These are phyloP conservation scores for Jaminaea rosea DNA, from an alignment of 1,284 basidiomycete species.

Conservation along the genomic window DNA sequence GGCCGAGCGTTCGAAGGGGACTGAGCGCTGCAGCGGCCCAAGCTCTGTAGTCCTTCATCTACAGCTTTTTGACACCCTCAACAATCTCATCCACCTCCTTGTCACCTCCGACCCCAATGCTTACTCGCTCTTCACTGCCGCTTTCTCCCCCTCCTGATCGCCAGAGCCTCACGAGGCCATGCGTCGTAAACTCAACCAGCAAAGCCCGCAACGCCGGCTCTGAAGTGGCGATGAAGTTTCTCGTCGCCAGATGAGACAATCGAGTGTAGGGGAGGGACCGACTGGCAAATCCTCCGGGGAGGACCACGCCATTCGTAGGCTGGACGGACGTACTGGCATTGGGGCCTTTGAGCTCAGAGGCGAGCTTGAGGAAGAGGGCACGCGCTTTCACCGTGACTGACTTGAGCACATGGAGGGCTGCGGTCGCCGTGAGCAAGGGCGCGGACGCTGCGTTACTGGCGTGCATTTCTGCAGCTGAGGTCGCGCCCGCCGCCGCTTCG, in stretches of 20 bases:
- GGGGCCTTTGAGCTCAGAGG: slow-evolving; percentile 8
- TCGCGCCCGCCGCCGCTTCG: background rate
- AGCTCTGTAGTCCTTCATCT: no score
- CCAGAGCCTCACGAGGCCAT: slow-evolving; percentile 15
- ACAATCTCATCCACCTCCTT: background rate
- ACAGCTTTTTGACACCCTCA: background rate
- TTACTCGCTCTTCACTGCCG: background rate
- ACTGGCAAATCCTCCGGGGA: background rate
- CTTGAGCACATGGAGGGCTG: slow-evolving; percentile 29
- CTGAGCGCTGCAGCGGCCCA: no score
- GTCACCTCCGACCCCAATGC: background rate
- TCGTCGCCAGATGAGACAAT: slow-evolving; percentile 17
- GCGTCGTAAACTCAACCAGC: slow-evolving; percentile 32
- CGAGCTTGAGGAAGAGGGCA: slow-evolving; percentile 25
- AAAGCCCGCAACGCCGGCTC: slow-evolving; percentile 21
- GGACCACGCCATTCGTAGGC: background rate
- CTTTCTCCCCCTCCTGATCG: background rate
- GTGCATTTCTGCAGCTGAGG: background rate
- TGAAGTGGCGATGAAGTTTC: slow-evolving; percentile 22
- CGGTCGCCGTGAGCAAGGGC: slow-evolving; percentile 11
- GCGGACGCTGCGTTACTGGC: background rate
- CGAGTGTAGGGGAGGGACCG: slow-evolving; percentile 14
- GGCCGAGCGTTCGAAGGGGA: no score
- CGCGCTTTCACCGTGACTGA: slow-evolving; percentile 27
- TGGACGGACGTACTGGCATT: background rate